Evolutionary conservation across 768 basidiomycete species (phyloP), one percentile per base, ranked within the genome.

Genomic region (Kwoniella dendrophila): DNA sequence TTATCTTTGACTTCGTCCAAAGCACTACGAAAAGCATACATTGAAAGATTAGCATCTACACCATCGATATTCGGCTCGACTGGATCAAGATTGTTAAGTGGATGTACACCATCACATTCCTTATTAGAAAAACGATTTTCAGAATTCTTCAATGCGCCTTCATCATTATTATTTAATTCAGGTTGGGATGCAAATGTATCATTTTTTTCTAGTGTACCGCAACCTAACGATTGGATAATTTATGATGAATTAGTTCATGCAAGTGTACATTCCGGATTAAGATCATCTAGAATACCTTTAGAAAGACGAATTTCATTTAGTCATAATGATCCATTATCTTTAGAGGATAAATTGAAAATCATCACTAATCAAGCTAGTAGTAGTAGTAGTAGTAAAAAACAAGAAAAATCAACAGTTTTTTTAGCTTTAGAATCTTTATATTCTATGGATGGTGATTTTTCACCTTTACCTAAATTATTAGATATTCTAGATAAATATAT

Each of bases 381-480:
- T 72, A 36, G 69, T n/a, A n/a, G n/a, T n/a, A n/a, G n/a, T n/a
- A n/a, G n/a, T n/a, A n/a, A n/a, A n/a, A n/a, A n/a, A 86, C 16
- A 68, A 66, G 56, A 48, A 29, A 30, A 14, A 44, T 44, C 59
- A 4, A 64, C 66, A 2, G 68, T 90, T 2, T 96, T 94, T 72
- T 78, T 98, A 12, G 87, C 90, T 0, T 87, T 96, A 6, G 95
- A 98, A 82, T 88, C 86, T 36, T 78, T 97, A 45, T 97, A 97
- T 69, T 90, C 88, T 59, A 98, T 98, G 95, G 95, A 98, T 68
- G 95, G 95, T 14, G 95, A 92, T 27, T 84, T 95, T 62, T 83
- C 88, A 0, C 92, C 92, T 0, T 81, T 98, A 29, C 55, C 55
- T 16, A 84, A 85, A 43, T 86, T 96, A 48, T 84, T 88, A 34